A percentile compares a stretch with the other conserved stretches of the same genome.
phyloP scores from a whole-genome alignment of 2,329 filamentous ascomycete species.

The Fusarium pilosicola region DNA sequence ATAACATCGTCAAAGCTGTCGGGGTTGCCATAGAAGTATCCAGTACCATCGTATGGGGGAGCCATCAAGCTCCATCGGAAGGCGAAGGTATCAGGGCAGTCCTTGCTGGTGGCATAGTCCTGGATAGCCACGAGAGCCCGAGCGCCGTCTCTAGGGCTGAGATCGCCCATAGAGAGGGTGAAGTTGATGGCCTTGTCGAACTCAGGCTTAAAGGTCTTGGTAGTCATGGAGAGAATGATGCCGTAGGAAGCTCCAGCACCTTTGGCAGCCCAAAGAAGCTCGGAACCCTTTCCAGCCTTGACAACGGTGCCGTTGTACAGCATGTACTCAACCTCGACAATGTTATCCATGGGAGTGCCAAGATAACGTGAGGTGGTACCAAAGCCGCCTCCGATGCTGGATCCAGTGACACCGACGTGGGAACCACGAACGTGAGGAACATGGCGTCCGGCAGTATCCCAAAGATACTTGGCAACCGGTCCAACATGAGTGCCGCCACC shows the following conservation, averaged over 20 bases:
- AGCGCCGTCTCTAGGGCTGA: constrained; percentile 23
- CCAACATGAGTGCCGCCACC: constrained; percentile 41
- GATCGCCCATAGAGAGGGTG: constrained; percentile 29
- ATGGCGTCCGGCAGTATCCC: constrained; percentile 40
- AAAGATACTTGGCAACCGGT: constrained; percentile 37
- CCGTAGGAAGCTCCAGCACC: constrained; percentile 39
- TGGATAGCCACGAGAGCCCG: constrained; percentile 38
- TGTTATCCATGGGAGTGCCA: constrained; percentile 38
- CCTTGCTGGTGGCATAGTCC: constrained; percentile 24
- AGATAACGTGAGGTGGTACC: constrained; percentile 32
- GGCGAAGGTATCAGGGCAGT: constrained; percentile 37
- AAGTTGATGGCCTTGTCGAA: constrained; percentile 37
- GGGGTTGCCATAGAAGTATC: constrained; percentile 43
- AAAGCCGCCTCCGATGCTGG: constrained; percentile 39
- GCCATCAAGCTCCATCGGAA: constrained; percentile 36
- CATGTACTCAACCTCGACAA: constrained; percentile 39
- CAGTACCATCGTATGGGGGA: constrained; percentile 20
- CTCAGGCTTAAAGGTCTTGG: constrained; percentile 38
- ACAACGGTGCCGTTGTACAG: constrained; percentile 41
- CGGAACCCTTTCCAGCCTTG: constrained; percentile 29
- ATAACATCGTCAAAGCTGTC: constrained; percentile 29
- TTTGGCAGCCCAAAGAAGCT: constrained; percentile 40
- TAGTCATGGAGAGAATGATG: constrained; percentile 38
- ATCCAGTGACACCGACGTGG: constrained; percentile 38
- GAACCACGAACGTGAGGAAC: constrained; percentile 39